A percentile compares a stretch with the other conserved stretches of the same genome.
Conservation (phyloP, 257 asterid species). For the Solanum neorickii region DNA sequence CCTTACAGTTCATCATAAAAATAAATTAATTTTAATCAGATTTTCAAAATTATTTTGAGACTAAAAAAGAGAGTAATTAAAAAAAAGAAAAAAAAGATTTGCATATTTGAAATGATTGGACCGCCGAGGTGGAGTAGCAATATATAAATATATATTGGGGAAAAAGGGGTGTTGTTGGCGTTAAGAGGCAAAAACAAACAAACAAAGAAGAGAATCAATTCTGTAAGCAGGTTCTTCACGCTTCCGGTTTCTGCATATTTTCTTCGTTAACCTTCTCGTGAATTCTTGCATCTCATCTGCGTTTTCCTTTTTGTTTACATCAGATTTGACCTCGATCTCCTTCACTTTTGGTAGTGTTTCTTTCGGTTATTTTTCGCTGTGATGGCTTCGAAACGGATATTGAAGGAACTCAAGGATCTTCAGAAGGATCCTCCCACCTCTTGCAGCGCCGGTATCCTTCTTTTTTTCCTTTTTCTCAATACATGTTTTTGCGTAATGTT, state of each 20-base stretch:
- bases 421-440: slow-evolving; percentile 73
- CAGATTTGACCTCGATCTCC: slow-evolving; percentile 5
- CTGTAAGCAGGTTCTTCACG: neutral
- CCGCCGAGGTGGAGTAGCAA: no score
- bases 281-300: neutral
- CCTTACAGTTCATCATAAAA: no score
- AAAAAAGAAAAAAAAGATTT: no score
- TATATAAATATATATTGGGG: neutral
- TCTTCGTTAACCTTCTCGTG: neutral
- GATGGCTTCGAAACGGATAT: slow-evolving; percentile 75
- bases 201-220: neutral
- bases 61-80: no score
- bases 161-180: neutral
- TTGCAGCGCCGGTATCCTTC: slow-evolving; percentile 51
- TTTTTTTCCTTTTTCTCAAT: neutral
- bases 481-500: neutral
- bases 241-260: neutral
- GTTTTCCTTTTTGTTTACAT: neutral
- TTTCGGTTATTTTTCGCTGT: neutral
- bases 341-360: neutral
- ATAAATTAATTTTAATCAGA: no score
- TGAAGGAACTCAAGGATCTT: slow-evolving; percentile 67
- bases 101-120: neutral
- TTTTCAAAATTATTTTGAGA: no score
- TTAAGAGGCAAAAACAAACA: neutral